phyloP scores from a whole-genome alignment of 1,284 basidiomycete species.

The Laetiporus sulphureus region DNA sequence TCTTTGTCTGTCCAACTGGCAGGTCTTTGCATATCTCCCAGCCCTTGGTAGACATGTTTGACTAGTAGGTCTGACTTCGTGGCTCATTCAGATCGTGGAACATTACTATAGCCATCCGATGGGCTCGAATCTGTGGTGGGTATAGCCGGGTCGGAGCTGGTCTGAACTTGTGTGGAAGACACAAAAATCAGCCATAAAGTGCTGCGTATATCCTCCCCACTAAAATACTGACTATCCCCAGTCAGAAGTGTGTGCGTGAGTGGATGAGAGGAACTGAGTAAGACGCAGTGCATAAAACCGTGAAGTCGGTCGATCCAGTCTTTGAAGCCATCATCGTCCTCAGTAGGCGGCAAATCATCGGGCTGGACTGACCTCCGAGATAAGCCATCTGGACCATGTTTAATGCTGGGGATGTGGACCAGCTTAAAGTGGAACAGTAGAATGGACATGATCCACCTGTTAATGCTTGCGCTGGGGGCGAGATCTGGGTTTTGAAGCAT shows the following conservation, averaged over 20 bases:
- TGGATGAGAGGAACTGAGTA: neutral
- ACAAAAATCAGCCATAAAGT: neutral
- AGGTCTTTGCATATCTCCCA: neutral
- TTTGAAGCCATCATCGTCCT: conserved; percentile 23
- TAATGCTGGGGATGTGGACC: conserved; percentile 26
- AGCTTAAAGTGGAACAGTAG: conserved; percentile 29
- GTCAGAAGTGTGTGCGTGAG: neutral
- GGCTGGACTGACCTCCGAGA: conserved; percentile 22
- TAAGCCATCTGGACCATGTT: conserved; percentile 31
- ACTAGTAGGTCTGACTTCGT: too few relatives aligned
- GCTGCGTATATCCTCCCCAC: neutral
- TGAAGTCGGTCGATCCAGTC: conserved; percentile 28
- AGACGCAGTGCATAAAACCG: conserved; percentile 12
- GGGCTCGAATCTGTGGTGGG: too few relatives aligned
- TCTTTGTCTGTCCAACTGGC: conserved; percentile 4
- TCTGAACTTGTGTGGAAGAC: too few relatives aligned
- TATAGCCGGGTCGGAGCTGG: too few relatives aligned
- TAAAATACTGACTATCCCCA: neutral
- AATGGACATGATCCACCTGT: conserved; percentile 34
- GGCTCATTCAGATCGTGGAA: too few relatives aligned
- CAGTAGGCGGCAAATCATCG: conserved; percentile 16
- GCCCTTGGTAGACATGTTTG: too few relatives aligned
- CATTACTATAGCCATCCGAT: too few relatives aligned
- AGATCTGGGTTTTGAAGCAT: conserved; percentile 25
- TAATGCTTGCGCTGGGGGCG: conserved; percentile 29